Base-by-base conservation (phyloP, 768 basidiomycete genomes). In the Neoboletus brunneissimus region DNA sequence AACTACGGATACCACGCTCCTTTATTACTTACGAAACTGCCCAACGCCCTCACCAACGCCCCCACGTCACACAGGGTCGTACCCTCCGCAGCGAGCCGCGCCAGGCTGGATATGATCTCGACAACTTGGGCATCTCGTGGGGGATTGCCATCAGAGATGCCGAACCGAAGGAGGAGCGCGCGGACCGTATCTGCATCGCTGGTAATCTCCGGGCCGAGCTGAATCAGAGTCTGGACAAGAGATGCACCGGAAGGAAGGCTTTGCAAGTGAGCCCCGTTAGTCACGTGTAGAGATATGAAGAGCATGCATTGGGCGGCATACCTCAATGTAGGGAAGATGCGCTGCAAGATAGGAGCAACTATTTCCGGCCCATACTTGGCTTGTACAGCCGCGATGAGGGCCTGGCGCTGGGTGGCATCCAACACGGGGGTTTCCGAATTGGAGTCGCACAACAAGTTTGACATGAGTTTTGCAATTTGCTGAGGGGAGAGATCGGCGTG, bases 301-400 rank as follows among this genome's bases (percentile, higher is more conserved):
- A 55, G 59, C 47, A 57, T 27, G 53, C 51, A 54, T 48, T 48
- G 18, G 18, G 42, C 31, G 67, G 72, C 72, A 49, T 64, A 92
- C 91, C 87, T 90, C 59, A 94, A 62, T 60, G 78, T 88, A 20
- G 89, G 83, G 58, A 93, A 78, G 50, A 91, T 83, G 60, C 83
- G 83, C 63, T 85, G 86, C 38, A 94, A 74, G 51, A 91, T 85
- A 51, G 91, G 88, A 25, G 79, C 77, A 34, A 89, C 78, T 35
- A 85, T 82, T 56, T 94, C 91, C 22, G 82, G 80, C 27, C 91
- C 92, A 67, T 89, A 88, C 75, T 91, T 93, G 52, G 84, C 79
- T 69, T 90, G 88, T 25, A 84, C 83, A 48, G 91, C 86, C 13
- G 81, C 75, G 44, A 94, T 83, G 47, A 94, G 78, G 32, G 85